These are phyloP conservation scores for Kurtzmaniella quercitrusa DNA, from an alignment of 1,139 yeast genomes.

Conservation along the genomic window DNA sequence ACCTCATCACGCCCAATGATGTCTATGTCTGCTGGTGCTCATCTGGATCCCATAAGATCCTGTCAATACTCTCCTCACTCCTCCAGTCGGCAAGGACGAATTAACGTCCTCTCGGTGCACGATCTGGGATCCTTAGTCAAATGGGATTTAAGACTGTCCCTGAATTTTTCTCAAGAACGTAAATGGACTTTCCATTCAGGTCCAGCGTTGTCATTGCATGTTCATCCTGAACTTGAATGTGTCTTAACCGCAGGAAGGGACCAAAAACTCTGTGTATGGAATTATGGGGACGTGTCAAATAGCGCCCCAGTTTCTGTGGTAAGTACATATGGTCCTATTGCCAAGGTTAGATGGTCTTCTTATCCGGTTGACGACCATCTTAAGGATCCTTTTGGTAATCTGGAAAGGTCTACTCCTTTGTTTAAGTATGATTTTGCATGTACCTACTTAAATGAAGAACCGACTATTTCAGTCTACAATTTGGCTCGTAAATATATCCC, in stretches of 20 bases:
- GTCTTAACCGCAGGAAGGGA: conserved; percentile 94
- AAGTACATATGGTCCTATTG: conserved; percentile 72
- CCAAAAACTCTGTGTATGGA: conserved; percentile 78
- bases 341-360: conserved; percentile 66
- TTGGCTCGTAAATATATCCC: conserved; percentile 75
- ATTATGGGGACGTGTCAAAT: conserved; percentile 36
- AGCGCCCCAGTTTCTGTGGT: conserved; percentile 68
- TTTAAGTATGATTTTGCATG: conserved; percentile 67
- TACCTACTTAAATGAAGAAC: conserved; percentile 73
- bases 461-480: conserved; percentile 70
- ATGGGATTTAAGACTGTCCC: conserved; percentile 64
- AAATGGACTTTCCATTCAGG: conserved; percentile 89
- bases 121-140: conserved; percentile 86
- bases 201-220: conserved; percentile 81
- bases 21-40: conserved; percentile 42
- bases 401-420: conserved; percentile 16
- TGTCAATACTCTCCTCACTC: conserved; percentile 58
- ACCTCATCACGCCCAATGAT: conserved; percentile 38
- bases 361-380: conserved; percentile 28
- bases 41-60: conserved; percentile 62
- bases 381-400: conserved; percentile 19
- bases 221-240: conserved; percentile 83
- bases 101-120: conserved; percentile 57
- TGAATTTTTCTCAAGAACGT: conserved; percentile 50
- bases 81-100: conserved; percentile 23